These are phyloP conservation scores for Serendipita vermifera DNA, from an alignment of 768 basidiomycete species.

Conservation along the genomic window DNA sequence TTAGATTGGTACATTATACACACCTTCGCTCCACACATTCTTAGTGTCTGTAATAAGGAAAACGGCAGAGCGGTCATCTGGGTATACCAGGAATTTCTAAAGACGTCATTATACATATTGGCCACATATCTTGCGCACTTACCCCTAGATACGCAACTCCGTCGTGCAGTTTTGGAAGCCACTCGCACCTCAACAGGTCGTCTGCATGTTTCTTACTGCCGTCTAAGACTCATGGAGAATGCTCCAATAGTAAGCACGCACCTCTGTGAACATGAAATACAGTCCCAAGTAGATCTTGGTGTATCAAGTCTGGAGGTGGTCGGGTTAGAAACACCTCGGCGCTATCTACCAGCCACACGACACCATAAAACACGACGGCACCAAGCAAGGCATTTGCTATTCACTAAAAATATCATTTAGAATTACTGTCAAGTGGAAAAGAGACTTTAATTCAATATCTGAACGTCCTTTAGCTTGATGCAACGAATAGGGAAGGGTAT, in stretches of 20 bases:
- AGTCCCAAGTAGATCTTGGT: too few species aligned
- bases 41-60: conserved; percentile 1
- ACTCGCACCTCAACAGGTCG: not conserved
- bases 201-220: not conserved
- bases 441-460: too few species aligned
- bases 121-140: not conserved
- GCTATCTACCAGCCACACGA: too few species aligned
- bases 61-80: not conserved
- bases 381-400: too few species aligned
- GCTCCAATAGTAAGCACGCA: not conserved
- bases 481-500: too few species aligned
- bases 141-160: not conserved
- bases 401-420: too few species aligned
- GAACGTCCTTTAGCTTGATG: too few species aligned
- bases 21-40: conserved; percentile 3
- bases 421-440: too few species aligned
- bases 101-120: not conserved
- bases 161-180: conserved; percentile 3
- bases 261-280: not conserved
- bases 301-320: too few species aligned
- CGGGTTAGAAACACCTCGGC: too few species aligned
- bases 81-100: conserved; percentile 1
- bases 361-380: too few species aligned
- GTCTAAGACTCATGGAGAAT: not conserved
- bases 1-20: not conserved